These are phyloP conservation scores for Chlamydomonas reinhardtii DNA, from an alignment of 163 green algal genomes.

Conservation along the genomic window DNA sequence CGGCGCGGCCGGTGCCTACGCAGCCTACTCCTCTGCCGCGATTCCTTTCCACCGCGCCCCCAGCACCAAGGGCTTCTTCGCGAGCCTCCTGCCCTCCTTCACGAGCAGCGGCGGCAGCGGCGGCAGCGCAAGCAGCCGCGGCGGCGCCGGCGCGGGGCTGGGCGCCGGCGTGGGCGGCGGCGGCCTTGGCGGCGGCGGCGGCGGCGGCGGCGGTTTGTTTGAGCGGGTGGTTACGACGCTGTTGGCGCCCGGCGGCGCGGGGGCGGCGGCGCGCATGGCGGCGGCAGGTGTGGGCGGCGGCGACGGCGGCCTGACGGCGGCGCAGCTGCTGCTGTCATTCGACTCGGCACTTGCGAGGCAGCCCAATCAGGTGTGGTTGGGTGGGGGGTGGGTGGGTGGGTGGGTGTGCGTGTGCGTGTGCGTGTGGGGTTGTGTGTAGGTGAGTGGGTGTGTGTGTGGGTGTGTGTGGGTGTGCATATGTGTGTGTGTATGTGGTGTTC, in stretches of 20 bases:
- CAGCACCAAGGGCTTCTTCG: neutral
- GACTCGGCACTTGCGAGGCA: constrained; percentile 11
- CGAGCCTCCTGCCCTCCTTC: constrained; percentile 38
- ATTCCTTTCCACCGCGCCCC: constrained; percentile 37
- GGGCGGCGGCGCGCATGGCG: neutral
- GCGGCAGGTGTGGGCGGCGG: neutral
- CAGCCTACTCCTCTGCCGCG: constrained; percentile 12
- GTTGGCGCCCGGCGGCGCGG: neutral
- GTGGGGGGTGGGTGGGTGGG: neutral
- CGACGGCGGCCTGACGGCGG: neutral
- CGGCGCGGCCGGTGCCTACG: neutral
- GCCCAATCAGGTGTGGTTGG: constrained; percentile 12
- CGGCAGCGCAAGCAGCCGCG: neutral
- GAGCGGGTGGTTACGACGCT: constrained; percentile 23
- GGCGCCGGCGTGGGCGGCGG: neutral
- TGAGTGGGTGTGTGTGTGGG: too few species aligned
- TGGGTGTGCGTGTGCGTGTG: neutral
- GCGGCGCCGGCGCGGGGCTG: constrained; percentile 13
- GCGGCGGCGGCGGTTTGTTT: constrained; percentile 9
- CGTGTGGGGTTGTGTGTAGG: too few species aligned
- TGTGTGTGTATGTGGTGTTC: too few species aligned
- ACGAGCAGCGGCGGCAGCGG: neutral
- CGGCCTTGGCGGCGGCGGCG: constrained; percentile 4
- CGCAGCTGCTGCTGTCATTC: constrained; percentile 35
- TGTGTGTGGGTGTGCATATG: too few species aligned